Evolutionary conservation across 2,329 filamentous ascomycete species (phyloP), one percentile per base, ranked within the genome.

Genomic region (Pyrenophora graminea): DNA sequence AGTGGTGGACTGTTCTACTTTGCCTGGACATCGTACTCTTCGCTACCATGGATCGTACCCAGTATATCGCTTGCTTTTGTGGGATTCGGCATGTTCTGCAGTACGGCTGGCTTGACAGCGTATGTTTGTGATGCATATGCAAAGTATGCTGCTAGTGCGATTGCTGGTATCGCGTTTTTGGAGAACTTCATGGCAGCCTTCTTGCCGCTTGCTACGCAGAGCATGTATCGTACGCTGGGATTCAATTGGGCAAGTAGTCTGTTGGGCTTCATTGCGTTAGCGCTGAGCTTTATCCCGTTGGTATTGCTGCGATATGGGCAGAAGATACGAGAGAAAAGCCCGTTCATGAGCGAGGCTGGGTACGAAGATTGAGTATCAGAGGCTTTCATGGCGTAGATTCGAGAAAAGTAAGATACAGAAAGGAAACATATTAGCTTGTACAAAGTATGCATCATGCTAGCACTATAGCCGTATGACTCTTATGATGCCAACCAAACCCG

Each of bases 61-160:
- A 72, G 76, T 0, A 66, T 80, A 13, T 78, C 79, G 0, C 69
- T 82, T 2, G 68, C 63, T 0, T 72, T 81, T 59, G 75, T 82
- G 1, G 80, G 80, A 0, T 78, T 78, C 21, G 80, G 79, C 2
- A 79, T 77, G 58, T 77, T 77, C 10, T 69, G 73, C 27, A 75
- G 81, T 7, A 74, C 80, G 0, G 67, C 71, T 1, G 76, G 74
- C 0, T 74, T 80, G 13, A 74, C 76, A 15, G 76, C 77, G 48
- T 83, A 82, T 44, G 67, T 82, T 12, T 73, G 77, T 2, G 80
- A 82, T 59, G 71, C 76, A 2, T 82, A 82, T 52, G 72, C 74
- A 2, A 76, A 75, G 42, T 81, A 80, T 52, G 77, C 79, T 3
- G 79, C 74, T 1, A 80, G 76, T 31, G 78, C 79, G 0, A 73